Percentiles rank a stretch among this genome's conserved stretches.
Evolutionary conservation across 176 grass and related monocot genomes (phyloP).

Genomic region (Bromus sterilis): DNA sequence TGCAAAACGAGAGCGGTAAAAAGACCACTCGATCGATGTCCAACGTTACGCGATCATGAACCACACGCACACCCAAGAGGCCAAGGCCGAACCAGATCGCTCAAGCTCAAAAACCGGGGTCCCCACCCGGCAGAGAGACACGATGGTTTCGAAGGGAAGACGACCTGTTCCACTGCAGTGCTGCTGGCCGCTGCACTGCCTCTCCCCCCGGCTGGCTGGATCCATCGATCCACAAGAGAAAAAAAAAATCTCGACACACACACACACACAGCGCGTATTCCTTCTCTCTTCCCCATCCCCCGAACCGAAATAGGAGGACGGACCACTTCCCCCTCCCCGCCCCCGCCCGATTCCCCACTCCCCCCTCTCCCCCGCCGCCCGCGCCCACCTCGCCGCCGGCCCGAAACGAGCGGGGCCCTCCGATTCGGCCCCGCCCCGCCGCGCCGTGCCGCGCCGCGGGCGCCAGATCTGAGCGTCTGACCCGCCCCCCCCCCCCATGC

Average conservation of each 20-base stretch:
- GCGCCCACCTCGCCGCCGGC: background rate
- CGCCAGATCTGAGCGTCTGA: constrained; percentile 16
- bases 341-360: background rate
- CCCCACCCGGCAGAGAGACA: background rate
- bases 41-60: background rate
- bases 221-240: background rate
- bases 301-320: constrained; percentile 34
- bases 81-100: background rate
- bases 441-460: background rate
- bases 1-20: background rate
- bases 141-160: too few relatives aligned
- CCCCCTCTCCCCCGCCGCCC: background rate
- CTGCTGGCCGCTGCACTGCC: background rate
- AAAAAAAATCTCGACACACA: background rate
- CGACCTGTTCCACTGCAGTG: background rate
- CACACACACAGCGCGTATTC: too few relatives aligned
- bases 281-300: background rate
- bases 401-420: background rate
- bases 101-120: too few relatives aligned
- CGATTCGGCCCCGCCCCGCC: background rate
- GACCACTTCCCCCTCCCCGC: constrained; percentile 16
- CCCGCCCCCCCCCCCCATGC: constrained; percentile 29
- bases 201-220: background rate
- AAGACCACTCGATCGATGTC: background rate
- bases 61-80: background rate